Conservation (phyloP, 768 basidiomycete species). For the Boletus rubropictus region DNA sequence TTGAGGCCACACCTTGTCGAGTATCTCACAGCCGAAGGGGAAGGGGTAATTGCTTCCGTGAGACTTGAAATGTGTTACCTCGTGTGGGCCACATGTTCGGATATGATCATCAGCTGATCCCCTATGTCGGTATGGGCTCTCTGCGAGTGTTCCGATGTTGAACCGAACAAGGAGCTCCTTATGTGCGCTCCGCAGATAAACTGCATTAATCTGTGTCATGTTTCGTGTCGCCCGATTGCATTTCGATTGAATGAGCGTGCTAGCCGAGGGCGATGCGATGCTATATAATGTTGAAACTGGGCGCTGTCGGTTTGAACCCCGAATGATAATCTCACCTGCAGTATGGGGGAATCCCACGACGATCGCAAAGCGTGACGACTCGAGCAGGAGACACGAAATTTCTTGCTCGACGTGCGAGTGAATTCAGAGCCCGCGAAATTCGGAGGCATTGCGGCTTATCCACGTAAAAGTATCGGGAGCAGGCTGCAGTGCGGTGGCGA, state of each 20-base stretch:
- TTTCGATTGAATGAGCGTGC: constrained; percentile 3
- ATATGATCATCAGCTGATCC: constrained; percentile 19
- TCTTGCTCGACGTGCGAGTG: not conserved
- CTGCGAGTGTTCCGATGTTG: not conserved
- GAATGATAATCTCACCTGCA: constrained; percentile 12
- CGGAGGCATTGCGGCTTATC: constrained; percentile 18
- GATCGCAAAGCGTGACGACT: constrained; percentile 7
- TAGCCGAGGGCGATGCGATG: constrained; percentile 17
- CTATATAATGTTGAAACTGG: not conserved
- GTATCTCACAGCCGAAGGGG: constrained; percentile 2
- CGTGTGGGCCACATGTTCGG: constrained; percentile 23
- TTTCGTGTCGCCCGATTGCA: too few species aligned
- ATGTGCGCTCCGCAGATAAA: not conserved
- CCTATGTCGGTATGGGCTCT: constrained; percentile 5
- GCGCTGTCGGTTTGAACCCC: constrained; percentile 6
- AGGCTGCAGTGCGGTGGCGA: constrained; percentile 3
- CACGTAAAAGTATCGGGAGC: constrained; percentile 17
- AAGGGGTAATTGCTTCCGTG: constrained; percentile 4
- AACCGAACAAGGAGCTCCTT: constrained; percentile 6
- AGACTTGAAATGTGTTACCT: constrained; percentile 17
- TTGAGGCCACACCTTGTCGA: not conserved
- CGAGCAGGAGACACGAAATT: not conserved
- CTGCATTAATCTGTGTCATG: not conserved
- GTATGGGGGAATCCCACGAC: constrained; percentile 5
- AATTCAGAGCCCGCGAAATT: constrained; percentile 25